Evolutionary conservation across 352 stramenopile genomes (phyloP).

Genomic region (Pythium guiyangense): DNA sequence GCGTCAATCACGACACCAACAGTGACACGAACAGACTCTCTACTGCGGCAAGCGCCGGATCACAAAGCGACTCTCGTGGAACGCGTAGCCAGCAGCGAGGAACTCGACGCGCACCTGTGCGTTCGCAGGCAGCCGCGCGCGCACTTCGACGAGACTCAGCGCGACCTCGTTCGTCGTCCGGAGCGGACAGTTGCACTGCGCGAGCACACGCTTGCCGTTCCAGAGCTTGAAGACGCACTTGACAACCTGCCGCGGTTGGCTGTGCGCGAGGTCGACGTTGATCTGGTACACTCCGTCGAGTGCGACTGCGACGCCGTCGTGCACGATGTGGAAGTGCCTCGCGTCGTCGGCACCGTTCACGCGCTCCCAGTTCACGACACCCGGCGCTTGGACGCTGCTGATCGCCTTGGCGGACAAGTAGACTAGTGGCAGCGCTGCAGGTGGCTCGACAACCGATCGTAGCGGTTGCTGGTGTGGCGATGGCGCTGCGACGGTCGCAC

Average conservation of each 20-base stretch:
- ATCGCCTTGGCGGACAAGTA: constrained; percentile 20
- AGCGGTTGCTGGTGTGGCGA: neutral
- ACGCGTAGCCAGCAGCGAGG: constrained; percentile 31
- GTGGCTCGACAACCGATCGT: neutral
- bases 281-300: constrained; percentile 33
- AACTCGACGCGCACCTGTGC: constrained; percentile 39
- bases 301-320: constrained; percentile 29
- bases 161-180: constrained; percentile 35
- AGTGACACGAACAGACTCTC: too few species aligned
- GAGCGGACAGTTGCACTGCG: constrained; percentile 30
- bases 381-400: constrained; percentile 23
- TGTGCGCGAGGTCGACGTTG: constrained; percentile 40
- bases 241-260: constrained; percentile 27
- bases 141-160: constrained; percentile 32
- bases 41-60: constrained; percentile 21
- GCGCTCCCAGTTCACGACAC: constrained; percentile 34
- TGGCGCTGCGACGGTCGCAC: neutral
- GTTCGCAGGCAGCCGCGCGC: constrained; percentile 24
- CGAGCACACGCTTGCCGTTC: constrained; percentile 26
- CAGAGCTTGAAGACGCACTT: constrained; percentile 34
- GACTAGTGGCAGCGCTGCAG: constrained; percentile 17
- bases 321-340: constrained; percentile 12
- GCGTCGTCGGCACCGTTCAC: constrained; percentile 21
- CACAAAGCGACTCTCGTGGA: constrained; percentile 37
- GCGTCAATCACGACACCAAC: too few species aligned